These are phyloP conservation scores for Fusarium chuoi DNA, from an alignment of 2,329 filamentous ascomycete species.

Conservation along the genomic window DNA sequence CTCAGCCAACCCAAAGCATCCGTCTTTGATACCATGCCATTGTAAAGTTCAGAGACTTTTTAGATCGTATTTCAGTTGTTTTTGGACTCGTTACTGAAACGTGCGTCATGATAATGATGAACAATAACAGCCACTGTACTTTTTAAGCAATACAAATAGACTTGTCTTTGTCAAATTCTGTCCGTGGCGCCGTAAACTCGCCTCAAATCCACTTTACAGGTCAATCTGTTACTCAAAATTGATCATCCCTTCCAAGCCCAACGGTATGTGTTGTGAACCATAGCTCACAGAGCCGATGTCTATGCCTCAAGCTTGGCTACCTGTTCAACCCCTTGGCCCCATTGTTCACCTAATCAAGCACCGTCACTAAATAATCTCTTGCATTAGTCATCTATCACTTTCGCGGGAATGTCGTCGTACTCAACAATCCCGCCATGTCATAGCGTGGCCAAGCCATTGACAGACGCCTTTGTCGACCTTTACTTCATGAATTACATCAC, in stretches of 20 bases:
- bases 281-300: neutral
- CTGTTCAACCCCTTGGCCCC: neutral
- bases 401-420: neutral
- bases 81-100: neutral
- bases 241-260: neutral
- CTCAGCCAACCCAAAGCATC: neutral
- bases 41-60: neutral
- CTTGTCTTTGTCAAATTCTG: neutral
- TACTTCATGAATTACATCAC: slow-evolving; percentile 7
- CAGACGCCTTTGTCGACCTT: neutral
- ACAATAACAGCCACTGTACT: neutral
- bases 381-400: neutral
- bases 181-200: too few relatives aligned
- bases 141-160: neutral
- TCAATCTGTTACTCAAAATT: neutral
- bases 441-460: neutral
- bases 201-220: neutral
- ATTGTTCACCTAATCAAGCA: neutral
- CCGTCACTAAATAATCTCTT: neutral
- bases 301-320: neutral
- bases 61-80: rapidly evolving
- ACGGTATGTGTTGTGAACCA: neutral
- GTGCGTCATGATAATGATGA: neutral
- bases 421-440: neutral
- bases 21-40: neutral